A percentile compares a stretch with the other conserved stretches of the same genome.
Evolutionary conservation across 164 flowering plant genomes (phyloP).

Genomic region (Chimonanthus praecox): DNA sequence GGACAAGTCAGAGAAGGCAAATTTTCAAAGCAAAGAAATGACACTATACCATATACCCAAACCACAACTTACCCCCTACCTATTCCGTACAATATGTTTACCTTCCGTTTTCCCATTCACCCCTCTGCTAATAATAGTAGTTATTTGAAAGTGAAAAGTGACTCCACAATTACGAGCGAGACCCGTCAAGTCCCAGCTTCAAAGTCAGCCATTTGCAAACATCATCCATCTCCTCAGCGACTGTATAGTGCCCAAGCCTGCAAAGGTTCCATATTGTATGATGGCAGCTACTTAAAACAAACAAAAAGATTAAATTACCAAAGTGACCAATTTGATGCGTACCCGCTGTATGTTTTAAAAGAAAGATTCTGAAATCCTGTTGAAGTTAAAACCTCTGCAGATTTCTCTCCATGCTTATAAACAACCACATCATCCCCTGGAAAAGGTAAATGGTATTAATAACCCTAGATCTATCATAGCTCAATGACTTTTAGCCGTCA

Average conservation of each 20-base stretch:
- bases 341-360: conserved; percentile 65
- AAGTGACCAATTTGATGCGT: conserved; percentile 6
- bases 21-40: neutral
- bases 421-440: conserved; percentile 69
- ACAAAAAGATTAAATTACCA: neutral
- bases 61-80: conserved; percentile 11
- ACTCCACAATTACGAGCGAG: conserved; percentile 18
- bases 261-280: conserved; percentile 6
- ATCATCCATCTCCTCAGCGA: conserved; percentile 90
- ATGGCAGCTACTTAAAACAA: too few species aligned
- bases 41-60: conserved; percentile 37
- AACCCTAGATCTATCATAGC: neutral
- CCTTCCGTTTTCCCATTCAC: neutral
- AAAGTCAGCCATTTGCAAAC: conserved; percentile 70
- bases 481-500: neutral
- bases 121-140: neutral
- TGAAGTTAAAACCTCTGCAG: conserved; percentile 41
- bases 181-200: conserved; percentile 65
- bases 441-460: neutral
- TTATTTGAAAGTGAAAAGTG: conserved; percentile 4
- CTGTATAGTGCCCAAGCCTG: conserved; percentile 96
- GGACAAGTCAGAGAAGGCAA: neutral
- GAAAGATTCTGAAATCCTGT: conserved; percentile 49
- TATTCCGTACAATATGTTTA: conserved; percentile 9
- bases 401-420: conserved; percentile 49